Percentiles rank a stretch among this genome's conserved stretches.
Evolutionary conservation across 2,329 filamentous ascomycete species (phyloP).

Genomic region (Aureobasidium leucospermi): DNA sequence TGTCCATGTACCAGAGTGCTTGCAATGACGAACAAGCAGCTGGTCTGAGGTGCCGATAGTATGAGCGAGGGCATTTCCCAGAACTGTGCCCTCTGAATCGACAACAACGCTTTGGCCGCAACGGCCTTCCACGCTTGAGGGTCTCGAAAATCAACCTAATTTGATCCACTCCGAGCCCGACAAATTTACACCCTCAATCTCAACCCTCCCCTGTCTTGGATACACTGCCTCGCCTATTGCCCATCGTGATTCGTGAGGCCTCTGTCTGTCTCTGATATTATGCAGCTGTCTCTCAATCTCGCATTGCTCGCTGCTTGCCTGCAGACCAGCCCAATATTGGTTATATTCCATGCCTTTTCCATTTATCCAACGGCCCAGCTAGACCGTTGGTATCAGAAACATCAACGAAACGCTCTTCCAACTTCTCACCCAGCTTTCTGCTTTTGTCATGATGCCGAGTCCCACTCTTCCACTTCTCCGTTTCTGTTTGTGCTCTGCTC

Average conservation of each 20-base stretch:
- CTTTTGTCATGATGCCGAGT: conserved; percentile 5
- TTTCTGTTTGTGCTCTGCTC: neutral
- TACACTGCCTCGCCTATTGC: neutral
- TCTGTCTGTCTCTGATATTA: neutral
- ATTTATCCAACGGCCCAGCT: conserved; percentile 10
- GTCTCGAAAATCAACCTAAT: conserved; percentile 2
- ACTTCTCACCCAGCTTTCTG: neutral
- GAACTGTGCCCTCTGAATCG: conserved; percentile 4
- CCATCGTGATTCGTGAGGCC: neutral
- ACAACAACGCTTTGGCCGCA: neutral
- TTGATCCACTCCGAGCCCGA: neutral
- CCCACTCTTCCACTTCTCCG: conserved; percentile 2
- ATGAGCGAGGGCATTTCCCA: neutral
- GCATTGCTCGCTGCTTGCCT: neutral
- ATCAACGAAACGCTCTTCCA: neutral
- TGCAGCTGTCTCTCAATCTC: neutral
- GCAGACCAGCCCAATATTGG: neutral
- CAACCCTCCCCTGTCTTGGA: neutral
- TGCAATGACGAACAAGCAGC: conserved; percentile 7
- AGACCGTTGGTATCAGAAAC: conserved; percentile 9
- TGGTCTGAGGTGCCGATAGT: conserved; percentile 9
- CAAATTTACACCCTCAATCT: neutral
- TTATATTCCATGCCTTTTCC: neutral
- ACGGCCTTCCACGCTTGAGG: neutral
- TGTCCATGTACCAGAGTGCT: neutral